Percentiles rank a stretch among this genome's conserved stretches.
Evolutionary conservation across 176 grass and related monocot species (phyloP).

Genomic region (Bonia amplexicaulis): DNA sequence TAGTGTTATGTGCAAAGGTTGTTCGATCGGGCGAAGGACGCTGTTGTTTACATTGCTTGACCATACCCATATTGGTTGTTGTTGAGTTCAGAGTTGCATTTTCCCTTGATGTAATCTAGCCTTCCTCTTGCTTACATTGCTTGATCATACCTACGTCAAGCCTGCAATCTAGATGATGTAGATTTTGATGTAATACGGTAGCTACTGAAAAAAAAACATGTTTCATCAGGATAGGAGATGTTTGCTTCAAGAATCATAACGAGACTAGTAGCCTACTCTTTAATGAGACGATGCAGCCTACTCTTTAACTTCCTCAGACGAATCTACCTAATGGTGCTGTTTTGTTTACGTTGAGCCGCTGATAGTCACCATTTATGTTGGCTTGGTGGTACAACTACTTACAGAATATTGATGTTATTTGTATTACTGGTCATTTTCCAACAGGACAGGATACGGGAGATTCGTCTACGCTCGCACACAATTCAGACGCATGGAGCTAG

Average conservation of each 20-base stretch:
- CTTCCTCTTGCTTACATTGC: not conserved
- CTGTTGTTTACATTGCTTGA: not conserved
- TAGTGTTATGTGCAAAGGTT: not conserved
- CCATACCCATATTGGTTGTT: not conserved
- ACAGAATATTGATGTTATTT: not conserved
- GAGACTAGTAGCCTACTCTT: not conserved
- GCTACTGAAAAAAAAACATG: not conserved
- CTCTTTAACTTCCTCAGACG: not conserved
- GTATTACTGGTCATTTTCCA: not conserved
- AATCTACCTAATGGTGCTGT: not conserved
- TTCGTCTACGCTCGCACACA: slow-evolving; percentile 33
- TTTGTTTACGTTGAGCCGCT: not conserved
- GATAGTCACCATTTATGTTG: not conserved
- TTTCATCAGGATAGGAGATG: not conserved
- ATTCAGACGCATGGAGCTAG: slow-evolving; percentile 56
- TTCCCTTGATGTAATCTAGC: not conserved
- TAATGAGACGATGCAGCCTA: not conserved
- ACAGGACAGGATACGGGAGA: slow-evolving; percentile 37
- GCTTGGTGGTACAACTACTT: not conserved
- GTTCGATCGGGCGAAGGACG: not conserved
- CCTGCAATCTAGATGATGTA: not conserved
- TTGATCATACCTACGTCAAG: no score
- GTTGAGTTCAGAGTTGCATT: not conserved
- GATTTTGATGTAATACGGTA: not conserved
- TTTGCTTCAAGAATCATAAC: not conserved